phyloP scores from a whole-genome alignment of 192 early-diverging fungal genomes.

The Linnemannia exigua region DNA sequence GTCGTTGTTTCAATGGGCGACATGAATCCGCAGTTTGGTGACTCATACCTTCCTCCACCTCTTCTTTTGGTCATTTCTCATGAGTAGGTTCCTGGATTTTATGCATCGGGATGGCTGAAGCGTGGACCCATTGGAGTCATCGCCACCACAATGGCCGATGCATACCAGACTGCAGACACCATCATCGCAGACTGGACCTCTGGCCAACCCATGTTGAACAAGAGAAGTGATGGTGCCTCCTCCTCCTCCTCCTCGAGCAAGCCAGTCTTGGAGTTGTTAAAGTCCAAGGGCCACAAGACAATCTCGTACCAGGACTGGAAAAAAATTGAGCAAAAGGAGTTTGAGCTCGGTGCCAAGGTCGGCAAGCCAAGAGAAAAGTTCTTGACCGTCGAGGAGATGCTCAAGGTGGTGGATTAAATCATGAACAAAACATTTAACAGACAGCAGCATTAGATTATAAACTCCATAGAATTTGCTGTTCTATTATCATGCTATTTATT shows the following conservation, averaged over 20 bases:
- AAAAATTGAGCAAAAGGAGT: constrained; percentile 82
- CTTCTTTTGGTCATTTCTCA: not conserved
- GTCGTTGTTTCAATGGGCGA: not conserved
- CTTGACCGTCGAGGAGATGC: constrained; percentile 70
- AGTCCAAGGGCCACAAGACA: constrained; percentile 53
- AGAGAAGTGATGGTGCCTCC: not conserved
- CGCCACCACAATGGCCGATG: constrained; percentile 94
- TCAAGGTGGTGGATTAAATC: constrained; percentile 56
- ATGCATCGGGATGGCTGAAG: constrained; percentile 96
- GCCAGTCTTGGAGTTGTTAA: constrained; percentile 51
- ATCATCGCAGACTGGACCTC: constrained; percentile 73
- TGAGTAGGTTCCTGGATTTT: constrained; percentile 75
- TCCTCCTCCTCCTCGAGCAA: constrained; percentile 1
- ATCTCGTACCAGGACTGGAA: constrained; percentile 89
- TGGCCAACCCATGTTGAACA: constrained; percentile 59
- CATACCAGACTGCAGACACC: constrained; percentile 89
- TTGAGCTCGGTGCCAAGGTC: constrained; percentile 65
- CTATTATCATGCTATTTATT: not conserved
- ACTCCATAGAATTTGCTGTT: not conserved
- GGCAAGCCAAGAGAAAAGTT: constrained; percentile 94
- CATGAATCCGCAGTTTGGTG: not conserved
- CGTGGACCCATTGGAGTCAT: constrained; percentile 94
- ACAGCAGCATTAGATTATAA: not conserved
- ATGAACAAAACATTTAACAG: not conserved
- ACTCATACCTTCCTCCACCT: not conserved